A percentile compares a stretch with the other conserved stretches of the same genome.
Conservation (phyloP, 495 filamentous ascomycete species). For the Xylaria palmicola region DNA sequence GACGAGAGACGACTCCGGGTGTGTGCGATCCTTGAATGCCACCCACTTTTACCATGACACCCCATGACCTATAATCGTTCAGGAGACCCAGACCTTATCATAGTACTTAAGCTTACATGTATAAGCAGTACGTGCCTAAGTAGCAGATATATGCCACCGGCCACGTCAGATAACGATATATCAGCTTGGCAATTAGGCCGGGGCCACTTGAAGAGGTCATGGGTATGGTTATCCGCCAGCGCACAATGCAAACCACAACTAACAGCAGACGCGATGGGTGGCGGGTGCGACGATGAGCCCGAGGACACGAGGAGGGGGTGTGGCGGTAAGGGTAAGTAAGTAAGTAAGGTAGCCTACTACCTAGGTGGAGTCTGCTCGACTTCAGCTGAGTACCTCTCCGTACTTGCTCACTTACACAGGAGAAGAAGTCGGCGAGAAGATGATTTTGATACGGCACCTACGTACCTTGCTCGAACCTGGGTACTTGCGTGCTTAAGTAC, state of each 20-base stretch:
- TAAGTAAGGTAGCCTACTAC: neutral
- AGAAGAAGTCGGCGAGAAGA: neutral
- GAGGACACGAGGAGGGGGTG: neutral
- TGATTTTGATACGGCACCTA: neutral
- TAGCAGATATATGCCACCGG: neutral
- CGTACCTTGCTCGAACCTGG: too few relatives aligned
- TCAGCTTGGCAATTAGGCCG: neutral
- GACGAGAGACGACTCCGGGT: neutral
- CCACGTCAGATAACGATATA: conserved; percentile 6
- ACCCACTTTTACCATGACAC: neutral
- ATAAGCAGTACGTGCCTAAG: too few relatives aligned
- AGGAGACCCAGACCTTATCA: neutral
- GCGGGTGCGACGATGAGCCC: conserved; percentile 2
- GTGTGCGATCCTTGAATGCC: too few relatives aligned
- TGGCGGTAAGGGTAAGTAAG: neutral
- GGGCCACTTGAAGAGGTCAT: neutral
- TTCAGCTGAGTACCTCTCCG: conserved; percentile 1
- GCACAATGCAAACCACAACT: conserved; percentile 4
- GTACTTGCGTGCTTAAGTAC: too few relatives aligned
- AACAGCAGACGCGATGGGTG: neutral
- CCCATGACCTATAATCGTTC: neutral
- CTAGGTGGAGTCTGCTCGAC: neutral
- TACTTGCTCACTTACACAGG: neutral
- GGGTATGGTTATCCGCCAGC: conserved; percentile 5
- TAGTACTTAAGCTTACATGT: neutral